A percentile compares a stretch with the other conserved stretches of the same genome.
Conservation (phyloP, 148 eudicot genomes). For the Persicaria maculosa region DNA sequence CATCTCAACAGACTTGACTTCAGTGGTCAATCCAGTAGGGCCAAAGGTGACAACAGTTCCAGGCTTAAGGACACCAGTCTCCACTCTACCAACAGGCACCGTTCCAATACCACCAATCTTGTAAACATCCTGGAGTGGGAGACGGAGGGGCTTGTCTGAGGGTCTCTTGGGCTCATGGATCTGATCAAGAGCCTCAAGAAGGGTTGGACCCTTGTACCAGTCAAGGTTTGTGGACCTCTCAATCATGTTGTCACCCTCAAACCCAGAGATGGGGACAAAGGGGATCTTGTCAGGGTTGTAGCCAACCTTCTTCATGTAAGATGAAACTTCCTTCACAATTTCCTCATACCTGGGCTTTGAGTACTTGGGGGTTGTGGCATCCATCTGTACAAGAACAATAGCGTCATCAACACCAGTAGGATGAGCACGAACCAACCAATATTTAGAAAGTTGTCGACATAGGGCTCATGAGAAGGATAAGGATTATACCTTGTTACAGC, state of each 20-base stretch:
- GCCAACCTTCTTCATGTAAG: conserved; percentile 30
- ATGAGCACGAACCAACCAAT: neutral
- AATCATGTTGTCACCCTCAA: conserved; percentile 33
- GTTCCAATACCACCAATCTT: conserved; percentile 34
- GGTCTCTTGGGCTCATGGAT: conserved; percentile 27
- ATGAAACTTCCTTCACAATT: conserved; percentile 32
- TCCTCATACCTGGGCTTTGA: conserved; percentile 29
- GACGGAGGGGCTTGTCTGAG: conserved; percentile 29
- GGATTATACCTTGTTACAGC: conserved; percentile 32
- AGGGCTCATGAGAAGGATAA: neutral
- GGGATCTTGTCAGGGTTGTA: conserved; percentile 30
- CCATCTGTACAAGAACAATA: conserved; percentile 15
- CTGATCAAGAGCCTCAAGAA: conserved; percentile 26
- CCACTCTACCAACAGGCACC: conserved; percentile 28
- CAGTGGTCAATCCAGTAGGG: conserved; percentile 28
- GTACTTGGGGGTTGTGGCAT: conserved; percentile 33
- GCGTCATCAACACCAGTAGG: neutral
- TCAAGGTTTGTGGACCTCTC: conserved; percentile 31
- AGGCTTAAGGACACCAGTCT: conserved; percentile 26
- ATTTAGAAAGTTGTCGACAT: too few relatives aligned
- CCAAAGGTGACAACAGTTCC: conserved; percentile 28
- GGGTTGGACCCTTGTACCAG: conserved; percentile 33
- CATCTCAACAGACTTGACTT: conserved; percentile 32
- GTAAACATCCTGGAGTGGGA: conserved; percentile 31
- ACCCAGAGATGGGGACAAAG: conserved; percentile 27